Evolutionary conservation across 495 filamentous ascomycete species (phyloP).

Genomic region (Alectoria sarmentosa): DNA sequence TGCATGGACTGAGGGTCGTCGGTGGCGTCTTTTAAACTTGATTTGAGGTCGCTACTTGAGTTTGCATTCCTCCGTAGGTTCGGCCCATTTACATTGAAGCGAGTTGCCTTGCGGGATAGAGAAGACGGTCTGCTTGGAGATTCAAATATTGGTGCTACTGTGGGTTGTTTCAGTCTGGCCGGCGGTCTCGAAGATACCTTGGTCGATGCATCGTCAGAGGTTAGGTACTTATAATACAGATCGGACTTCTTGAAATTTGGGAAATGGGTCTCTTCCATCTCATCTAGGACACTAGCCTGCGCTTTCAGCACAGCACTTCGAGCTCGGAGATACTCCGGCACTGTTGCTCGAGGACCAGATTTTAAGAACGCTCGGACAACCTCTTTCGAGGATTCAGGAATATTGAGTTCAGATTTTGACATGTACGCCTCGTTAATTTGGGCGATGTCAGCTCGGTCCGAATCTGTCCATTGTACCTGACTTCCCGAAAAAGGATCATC

Average conservation of each 20-base stretch:
- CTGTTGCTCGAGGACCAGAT: slow-evolving; percentile 64
- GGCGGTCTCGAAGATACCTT: slow-evolving; percentile 33
- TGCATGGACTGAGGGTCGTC: slow-evolving; percentile 33
- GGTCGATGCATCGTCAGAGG: slow-evolving; percentile 72
- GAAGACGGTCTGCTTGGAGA: slow-evolving; percentile 35
- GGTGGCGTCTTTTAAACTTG: slow-evolving; percentile 29
- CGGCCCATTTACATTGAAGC: slow-evolving; percentile 27
- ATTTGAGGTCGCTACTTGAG: slow-evolving; percentile 50
- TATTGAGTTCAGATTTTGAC: slow-evolving; percentile 69
- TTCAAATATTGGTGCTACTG: slow-evolving; percentile 25
- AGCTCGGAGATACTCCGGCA: slow-evolving; percentile 76
- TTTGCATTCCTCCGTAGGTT: slow-evolving; percentile 53
- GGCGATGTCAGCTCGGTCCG: slow-evolving; percentile 78
- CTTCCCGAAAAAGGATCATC: slow-evolving; percentile 56
- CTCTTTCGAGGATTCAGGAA: slow-evolving; percentile 57
- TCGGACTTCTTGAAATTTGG: slow-evolving; percentile 86
- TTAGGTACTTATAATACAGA: slow-evolving; percentile 89
- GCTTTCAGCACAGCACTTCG: slow-evolving; percentile 72
- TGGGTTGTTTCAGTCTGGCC: slow-evolving; percentile 27
- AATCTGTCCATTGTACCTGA: slow-evolving; percentile 67
- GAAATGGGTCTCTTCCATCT: slow-evolving; percentile 72
- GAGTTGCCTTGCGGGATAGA: slow-evolving; percentile 37
- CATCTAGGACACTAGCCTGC: slow-evolving; percentile 75
- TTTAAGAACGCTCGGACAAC: slow-evolving; percentile 71
- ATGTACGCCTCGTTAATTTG: slow-evolving; percentile 90